These are phyloP conservation scores for Paratrypanosoma confusum DNA, from an alignment of 208 protist species.

Conservation along the genomic window DNA sequence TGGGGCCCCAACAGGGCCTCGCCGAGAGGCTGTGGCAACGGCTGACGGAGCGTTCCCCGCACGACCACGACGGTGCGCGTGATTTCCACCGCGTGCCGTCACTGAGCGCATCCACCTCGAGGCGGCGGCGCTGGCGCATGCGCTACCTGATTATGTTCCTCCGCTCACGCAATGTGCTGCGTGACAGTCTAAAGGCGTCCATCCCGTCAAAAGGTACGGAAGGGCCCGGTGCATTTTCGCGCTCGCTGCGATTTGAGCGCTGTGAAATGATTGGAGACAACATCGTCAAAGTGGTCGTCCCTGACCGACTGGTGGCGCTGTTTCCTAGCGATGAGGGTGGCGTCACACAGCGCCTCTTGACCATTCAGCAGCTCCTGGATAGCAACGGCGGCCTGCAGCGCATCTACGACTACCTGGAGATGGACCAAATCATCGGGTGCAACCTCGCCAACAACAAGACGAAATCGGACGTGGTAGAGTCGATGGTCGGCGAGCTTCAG, in stretches of 20 bases:
- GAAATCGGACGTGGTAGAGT: constrained; percentile 77
- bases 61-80: background rate
- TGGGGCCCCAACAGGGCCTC: constrained; percentile 20
- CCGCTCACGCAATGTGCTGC: constrained; percentile 20
- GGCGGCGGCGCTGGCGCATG: constrained; percentile 17
- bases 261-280: constrained; percentile 79
- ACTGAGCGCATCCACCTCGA: constrained; percentile 6
- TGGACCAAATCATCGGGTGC: constrained; percentile 41
- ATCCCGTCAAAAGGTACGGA: background rate
- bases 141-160: constrained; percentile 28
- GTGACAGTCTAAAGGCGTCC: constrained; percentile 13
- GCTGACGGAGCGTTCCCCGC: too few relatives aligned
- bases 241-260: constrained; percentile 47
- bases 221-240: constrained; percentile 10
- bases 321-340: constrained; percentile 53
- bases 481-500: constrained; percentile 75
- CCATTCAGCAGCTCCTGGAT: constrained; percentile 56
- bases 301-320: constrained; percentile 40
- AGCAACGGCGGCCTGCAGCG: constrained; percentile 62
- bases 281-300: constrained; percentile 48
- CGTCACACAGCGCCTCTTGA: constrained; percentile 12
- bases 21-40: constrained; percentile 35
- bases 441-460: constrained; percentile 59
- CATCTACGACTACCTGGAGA: constrained; percentile 70
- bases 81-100: constrained; percentile 19